phyloP scores from a whole-genome alignment of 179 eudicot species.

The Kewa caespitosa region DNA sequence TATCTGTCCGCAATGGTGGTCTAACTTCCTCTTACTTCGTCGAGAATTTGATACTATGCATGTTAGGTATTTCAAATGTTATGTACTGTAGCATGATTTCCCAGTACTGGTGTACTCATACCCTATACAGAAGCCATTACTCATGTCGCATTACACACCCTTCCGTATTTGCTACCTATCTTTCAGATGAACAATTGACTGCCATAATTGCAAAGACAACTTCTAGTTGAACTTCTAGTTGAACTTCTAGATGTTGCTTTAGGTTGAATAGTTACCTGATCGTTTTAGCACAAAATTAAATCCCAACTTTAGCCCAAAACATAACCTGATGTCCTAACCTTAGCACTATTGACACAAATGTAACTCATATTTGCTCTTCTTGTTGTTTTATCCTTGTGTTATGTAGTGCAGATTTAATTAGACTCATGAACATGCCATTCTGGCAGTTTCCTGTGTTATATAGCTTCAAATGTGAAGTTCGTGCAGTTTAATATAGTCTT shows the following conservation, averaged over 20 bases:
- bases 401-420: not conserved
- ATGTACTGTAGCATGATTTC: not conserved
- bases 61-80: not conserved
- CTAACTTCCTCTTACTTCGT: not conserved
- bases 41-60: not conserved
- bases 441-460: not conserved
- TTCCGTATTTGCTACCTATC: not conserved
- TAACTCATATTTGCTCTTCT: no score
- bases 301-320: no score
- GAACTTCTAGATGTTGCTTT: not conserved
- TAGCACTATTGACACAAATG: no score
- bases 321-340: no score
- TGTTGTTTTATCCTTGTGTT: not conserved
- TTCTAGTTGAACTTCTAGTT: not conserved
- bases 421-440: not conserved
- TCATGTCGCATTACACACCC: not conserved
- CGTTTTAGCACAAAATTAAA: no score
- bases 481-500: not conserved
- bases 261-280: no score
- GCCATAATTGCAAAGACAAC: not conserved
- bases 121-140: not conserved
- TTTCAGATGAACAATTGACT: not conserved
- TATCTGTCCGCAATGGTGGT: not conserved
- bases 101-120: not conserved
- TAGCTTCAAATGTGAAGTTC: not conserved